Base-by-base conservation (phyloP, 2,329 filamentous ascomycete genomes). In the Microcyclospora pomicola region DNA sequence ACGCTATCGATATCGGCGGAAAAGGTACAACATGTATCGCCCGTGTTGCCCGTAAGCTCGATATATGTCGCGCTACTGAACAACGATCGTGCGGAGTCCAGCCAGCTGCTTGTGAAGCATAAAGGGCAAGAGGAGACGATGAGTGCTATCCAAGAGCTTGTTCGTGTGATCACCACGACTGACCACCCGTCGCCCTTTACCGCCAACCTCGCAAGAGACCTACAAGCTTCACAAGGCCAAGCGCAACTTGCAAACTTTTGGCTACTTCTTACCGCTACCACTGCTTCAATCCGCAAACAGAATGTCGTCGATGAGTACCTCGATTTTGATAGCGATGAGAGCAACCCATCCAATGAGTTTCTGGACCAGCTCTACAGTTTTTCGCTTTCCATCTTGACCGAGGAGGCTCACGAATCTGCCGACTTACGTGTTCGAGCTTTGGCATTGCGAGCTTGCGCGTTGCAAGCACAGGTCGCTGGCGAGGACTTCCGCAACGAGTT, bases 371-470 rank as follows among this genome's bases (percentile, higher is more conserved):
- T 91, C 0, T 85, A 85, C 53, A 68, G 74, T 1, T 76, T 77
- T 35, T 78, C 84, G 0, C 66, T 84, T 1, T 67, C 71, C 1
- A 57, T 78, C 1, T 61, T 91, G 14, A 66, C 70, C 0, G 54
- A 63, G 1, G 27, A 42, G 6, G 56, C 62, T 9, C 49, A 54
- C 10, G 38, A 50, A 4, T 59, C 65, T 1, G 40, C 54, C 12
- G 79, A 91, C 51, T 86, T 82, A 81, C 74, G 79, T 27, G 59
- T 85, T 14, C 73, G 81, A 55, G 82, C 84, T 1, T 69, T 95
- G 27, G 81, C 87, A 1, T 62, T 98, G 2, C 88, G 96, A 56
- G 73, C 80, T 2, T 68, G 87, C 6, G 79, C 86, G 0, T 73
- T 88, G 39, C 79, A 85, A 43, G 83, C 88, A 2, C 67, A 72